Base-by-base conservation (phyloP, 2,329 filamentous ascomycete genomes). In the Aspergillus ochraceus region DNA sequence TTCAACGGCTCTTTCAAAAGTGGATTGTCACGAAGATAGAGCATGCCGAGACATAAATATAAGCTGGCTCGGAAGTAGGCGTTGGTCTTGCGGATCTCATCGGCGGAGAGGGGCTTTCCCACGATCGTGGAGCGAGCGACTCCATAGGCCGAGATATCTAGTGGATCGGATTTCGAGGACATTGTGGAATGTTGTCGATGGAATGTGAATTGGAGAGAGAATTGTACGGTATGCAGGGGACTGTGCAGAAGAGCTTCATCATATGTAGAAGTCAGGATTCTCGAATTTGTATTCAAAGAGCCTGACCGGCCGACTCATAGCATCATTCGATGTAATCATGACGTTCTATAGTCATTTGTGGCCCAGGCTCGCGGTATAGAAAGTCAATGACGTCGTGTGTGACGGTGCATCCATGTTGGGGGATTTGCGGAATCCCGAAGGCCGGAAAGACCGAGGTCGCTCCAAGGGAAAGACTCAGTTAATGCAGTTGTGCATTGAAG, bases 41-140 rank as follows among this genome's bases (percentile, higher is more conserved):
- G 89, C 90, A 93, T 92, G 62, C 89, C 90, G 53, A 92, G 77
- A 65, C 88, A 88, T 54, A 92, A 83, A 71, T 92, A 92, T 71
- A 91, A 78, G 65, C 87, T 89, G 56, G 89, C 89, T 64, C 87
- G 84, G 80, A 91, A 92, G 75, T 88, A 92, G 68, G 88, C 86
- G 70, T 88, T 87, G 74, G 87, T 88, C 73, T 88, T 86, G 64
- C 83, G 81, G 59, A 92, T 74, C 63, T 92, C 88, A 49, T 90
- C 86, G 19, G 83, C 71, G 60, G 81, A 85, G 57, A 92, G 82
- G 11, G 88, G 88, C 61, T 81, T 76, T 67, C 82, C 84, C 73
- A 83, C 79, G 66, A 90, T 70, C 1, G 88, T 90, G 26, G 88
- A 87, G 55, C 88, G 84, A 68, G 88, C 88, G 55, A 78, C 74